Percentiles rank a stretch among this genome's conserved stretches.
phyloP scores from a whole-genome alignment of 495 filamentous ascomycete species.

The Neurospora sp. region DNA sequence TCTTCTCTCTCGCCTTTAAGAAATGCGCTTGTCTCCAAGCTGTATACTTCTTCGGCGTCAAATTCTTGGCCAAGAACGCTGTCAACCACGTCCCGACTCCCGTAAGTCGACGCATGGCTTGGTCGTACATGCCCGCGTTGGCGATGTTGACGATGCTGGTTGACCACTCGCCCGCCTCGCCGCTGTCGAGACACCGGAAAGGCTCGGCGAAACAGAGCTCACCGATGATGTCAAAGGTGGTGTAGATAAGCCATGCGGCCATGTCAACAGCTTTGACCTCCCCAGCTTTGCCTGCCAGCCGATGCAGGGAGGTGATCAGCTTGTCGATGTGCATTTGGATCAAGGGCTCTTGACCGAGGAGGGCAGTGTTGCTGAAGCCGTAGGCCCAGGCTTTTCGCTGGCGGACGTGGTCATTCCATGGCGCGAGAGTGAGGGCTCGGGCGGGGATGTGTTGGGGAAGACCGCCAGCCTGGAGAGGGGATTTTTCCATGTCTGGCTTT shows the following conservation, averaged over 20 bases:
- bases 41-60: constrained; percentile 7
- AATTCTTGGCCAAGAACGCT: neutral
- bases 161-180: constrained; percentile 16
- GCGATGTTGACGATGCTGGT: constrained; percentile 5
- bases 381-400: constrained; percentile 41
- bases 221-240: constrained; percentile 52
- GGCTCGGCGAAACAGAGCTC: constrained; percentile 48
- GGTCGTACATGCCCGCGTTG: constrained; percentile 7
- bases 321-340: constrained; percentile 26
- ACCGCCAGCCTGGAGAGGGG: constrained; percentile 33
- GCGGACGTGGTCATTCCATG: constrained; percentile 29
- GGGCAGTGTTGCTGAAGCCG: constrained; percentile 36
- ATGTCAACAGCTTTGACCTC: constrained; percentile 26
- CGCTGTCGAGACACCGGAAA: constrained; percentile 43
- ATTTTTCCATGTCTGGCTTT: constrained; percentile 33
- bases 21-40: constrained; percentile 10
- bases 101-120: constrained; percentile 14
- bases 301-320: constrained; percentile 12
- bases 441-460: constrained; percentile 2
- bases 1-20: constrained; percentile 9
- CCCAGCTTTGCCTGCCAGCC: neutral
- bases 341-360: constrained; percentile 32
- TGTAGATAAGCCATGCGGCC: constrained; percentile 38
- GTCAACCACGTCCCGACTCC: constrained; percentile 15
- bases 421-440: constrained; percentile 7